phyloP scores from a whole-genome alignment of 2,329 filamentous ascomycete genomes.

The Gnomoniopsis smithogilvyi region DNA sequence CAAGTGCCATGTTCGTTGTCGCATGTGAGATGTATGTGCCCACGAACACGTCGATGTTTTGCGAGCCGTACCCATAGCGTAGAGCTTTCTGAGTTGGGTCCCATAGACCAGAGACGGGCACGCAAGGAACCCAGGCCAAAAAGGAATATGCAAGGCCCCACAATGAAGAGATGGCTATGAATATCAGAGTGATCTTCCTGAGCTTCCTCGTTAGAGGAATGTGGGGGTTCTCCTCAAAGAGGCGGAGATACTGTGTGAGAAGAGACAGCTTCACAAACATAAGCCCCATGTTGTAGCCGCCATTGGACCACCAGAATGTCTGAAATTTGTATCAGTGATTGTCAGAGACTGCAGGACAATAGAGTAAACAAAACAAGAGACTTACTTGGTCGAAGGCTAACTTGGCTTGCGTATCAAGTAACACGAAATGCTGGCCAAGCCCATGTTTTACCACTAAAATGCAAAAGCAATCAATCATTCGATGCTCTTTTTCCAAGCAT shows the following conservation, averaged over 20 bases:
- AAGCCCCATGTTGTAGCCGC: constrained; percentile 21
- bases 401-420: not conserved
- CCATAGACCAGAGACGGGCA: constrained; percentile 21
- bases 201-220: constrained; percentile 14
- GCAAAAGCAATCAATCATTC: not conserved
- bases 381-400: constrained; percentile 1
- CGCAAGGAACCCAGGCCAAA: constrained; percentile 23
- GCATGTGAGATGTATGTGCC: constrained; percentile 7
- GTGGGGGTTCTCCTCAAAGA: constrained; percentile 20
- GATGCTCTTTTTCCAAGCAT: too few relatives aligned
- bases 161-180: constrained; percentile 16
- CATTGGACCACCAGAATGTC: constrained; percentile 17
- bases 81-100: constrained; percentile 1
- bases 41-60: constrained; percentile 3
- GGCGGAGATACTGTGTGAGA: constrained; percentile 25
- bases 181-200: constrained; percentile 10
- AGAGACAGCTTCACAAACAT: constrained; percentile 24
- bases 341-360: not conserved
- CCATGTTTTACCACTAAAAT: constrained; percentile 9
- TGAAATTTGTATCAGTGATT: not conserved
- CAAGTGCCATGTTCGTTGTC: constrained; percentile 10
- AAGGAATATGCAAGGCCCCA: constrained; percentile 22
- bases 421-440: constrained; percentile 5
- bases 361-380: too few relatives aligned
- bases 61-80: constrained; percentile 8